Conservation (phyloP, 805 yeast species). For the Starmerella geochares region DNA sequence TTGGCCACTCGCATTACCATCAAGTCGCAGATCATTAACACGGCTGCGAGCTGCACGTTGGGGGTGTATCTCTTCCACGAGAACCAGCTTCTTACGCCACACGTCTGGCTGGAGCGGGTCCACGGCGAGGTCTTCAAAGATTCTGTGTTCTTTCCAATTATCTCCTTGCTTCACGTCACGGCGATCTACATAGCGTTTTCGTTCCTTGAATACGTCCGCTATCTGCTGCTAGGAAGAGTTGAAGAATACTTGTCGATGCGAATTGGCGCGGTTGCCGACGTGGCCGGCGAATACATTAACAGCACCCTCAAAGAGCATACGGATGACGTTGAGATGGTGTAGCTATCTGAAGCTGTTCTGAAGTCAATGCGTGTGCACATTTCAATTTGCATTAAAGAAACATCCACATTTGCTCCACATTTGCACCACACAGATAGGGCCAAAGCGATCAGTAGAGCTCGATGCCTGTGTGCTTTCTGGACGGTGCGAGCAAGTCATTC, state of each 20-base stretch:
- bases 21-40: constrained; percentile 9
- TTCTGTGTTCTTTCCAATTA: constrained; percentile 8
- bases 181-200: constrained; percentile 8
- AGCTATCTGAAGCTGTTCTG: background rate
- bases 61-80: constrained; percentile 20
- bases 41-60: constrained; percentile 10
- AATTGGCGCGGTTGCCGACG: background rate
- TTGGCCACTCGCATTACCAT: constrained; percentile 5
- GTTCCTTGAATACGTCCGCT: constrained; percentile 6
- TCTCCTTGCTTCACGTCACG: constrained; percentile 5
- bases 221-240: background rate
- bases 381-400: too few relatives aligned
- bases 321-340: background rate
- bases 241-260: background rate
- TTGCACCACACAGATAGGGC: too few relatives aligned
- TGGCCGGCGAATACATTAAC: background rate
- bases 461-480: too few relatives aligned
- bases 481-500: too few relatives aligned
- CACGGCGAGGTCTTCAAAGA: constrained; percentile 1
- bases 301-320: background rate
- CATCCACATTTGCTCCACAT: too few relatives aligned
- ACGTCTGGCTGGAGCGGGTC: constrained; percentile 9
- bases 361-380: too few relatives aligned
- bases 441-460: too few relatives aligned
- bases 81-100: constrained; percentile 6